Evolutionary conservation across 1,139 yeast species (phyloP), one percentile per base, ranked within the genome.

Genomic region (Candida sanyaensis): DNA sequence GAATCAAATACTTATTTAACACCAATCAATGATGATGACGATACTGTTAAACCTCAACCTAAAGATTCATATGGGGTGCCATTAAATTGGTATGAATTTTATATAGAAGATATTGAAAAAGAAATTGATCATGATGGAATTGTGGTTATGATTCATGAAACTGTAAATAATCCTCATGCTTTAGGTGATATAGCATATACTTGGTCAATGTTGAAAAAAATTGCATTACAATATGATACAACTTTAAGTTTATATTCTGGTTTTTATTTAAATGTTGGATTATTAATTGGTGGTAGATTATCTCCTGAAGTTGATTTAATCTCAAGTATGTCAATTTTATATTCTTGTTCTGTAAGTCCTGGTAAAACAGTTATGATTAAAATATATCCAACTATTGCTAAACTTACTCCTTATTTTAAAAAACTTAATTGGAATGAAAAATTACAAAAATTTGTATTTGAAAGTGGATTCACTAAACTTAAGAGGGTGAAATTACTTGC

Each of bases 231-330:
- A 42, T 37, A 42, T 26, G 49, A 49, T 38, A 24, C 45, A 3
- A 39, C 37, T 24, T 29, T 41, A 10, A 41, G 49, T 9, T 32
- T 51, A 8, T 48, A 44, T 42, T 9, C 30, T 24, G 54, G 54
- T 5, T 47, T 42, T 23, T 42, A 44, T 42, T 39, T 26, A 8
- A 21, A 37, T 11, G n/a, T 48, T 24, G 49, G 47, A 10, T 40
- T 49, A 7, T 26, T 48, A 24, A 30, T 42, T 17, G 54, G 54
- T 3, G 41, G 34, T 13, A 33, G 49, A 28, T 34, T 53, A 23
- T 36, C 53, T 9, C 54, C 56, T 1, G 56, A 51, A 46, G 24
- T 50, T 5, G 47, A 44, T 30, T 17, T 43, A n/a, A 27, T 45
- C 2, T 30, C 34, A 6, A 45, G 47, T 37, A 28, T 42, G 13